A percentile compares a stretch with the other conserved stretches of the same genome.
phyloP scores from a whole-genome alignment of 169 alveolate species.

The Prorocentrum cordatum region DNA sequence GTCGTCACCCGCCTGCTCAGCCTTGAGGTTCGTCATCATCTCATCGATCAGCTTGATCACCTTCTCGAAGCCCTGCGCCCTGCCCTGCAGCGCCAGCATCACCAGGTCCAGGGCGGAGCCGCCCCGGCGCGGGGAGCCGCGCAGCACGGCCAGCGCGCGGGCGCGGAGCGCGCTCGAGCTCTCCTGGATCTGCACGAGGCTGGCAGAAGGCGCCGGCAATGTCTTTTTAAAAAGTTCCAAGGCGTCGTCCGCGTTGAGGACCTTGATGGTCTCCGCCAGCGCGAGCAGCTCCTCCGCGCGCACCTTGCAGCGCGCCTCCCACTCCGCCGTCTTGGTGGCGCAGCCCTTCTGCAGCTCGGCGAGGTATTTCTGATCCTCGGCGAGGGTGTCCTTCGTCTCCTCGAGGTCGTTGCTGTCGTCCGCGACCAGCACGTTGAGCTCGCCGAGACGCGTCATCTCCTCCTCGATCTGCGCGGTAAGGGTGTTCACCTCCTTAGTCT shows the following conservation, averaged over 20 bases:
- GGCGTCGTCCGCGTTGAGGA: background rate
- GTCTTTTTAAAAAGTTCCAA: background rate
- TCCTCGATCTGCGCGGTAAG: background rate
- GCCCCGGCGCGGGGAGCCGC: background rate
- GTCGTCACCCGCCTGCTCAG: background rate
- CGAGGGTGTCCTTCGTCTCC: background rate
- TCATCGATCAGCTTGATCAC: background rate
- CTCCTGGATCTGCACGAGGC: background rate
- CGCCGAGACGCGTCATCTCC: background rate
- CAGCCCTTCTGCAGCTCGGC: background rate
- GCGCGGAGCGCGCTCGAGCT: background rate
- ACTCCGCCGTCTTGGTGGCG: background rate
- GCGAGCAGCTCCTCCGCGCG: background rate
- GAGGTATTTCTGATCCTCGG: background rate
- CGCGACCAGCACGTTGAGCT: background rate
- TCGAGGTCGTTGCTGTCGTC: background rate
- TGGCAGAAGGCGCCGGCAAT: background rate
- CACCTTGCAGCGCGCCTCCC: background rate
- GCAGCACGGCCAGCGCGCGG: background rate
- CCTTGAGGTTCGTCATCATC: background rate
- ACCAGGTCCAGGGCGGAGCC: background rate
- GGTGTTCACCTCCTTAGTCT: background rate
- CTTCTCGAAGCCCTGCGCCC: background rate
- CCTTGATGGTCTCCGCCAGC: background rate
- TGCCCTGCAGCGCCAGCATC: too few species aligned